Evolutionary conservation across 441 rosid genomes (phyloP).

Genomic region (Lepidium campestre): DNA sequence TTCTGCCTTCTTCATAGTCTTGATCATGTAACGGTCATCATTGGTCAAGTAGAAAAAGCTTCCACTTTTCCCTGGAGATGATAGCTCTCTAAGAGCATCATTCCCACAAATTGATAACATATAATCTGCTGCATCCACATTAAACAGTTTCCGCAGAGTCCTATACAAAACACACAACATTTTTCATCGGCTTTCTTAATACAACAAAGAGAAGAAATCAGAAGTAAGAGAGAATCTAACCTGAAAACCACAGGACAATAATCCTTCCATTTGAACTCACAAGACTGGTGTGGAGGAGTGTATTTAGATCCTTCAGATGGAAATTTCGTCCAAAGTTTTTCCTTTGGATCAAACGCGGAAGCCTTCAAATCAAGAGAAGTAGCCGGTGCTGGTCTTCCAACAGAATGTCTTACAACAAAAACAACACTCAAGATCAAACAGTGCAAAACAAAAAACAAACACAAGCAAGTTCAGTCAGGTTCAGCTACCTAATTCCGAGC

Average conservation of each 20-base stretch:
- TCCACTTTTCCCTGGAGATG: constrained; percentile 98
- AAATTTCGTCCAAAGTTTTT: constrained; percentile 95
- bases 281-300: constrained; percentile 97
- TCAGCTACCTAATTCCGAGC: constrained; percentile 77
- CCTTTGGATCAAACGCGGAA: constrained; percentile 89
- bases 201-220: background rate
- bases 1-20: constrained; percentile 98
- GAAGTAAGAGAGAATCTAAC: constrained; percentile 28
- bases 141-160: constrained; percentile 90
- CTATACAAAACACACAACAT: constrained; percentile 32
- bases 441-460: background rate
- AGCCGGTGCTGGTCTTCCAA: constrained; percentile 88
- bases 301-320: constrained; percentile 91
- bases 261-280: constrained; percentile 94
- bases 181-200: background rate
- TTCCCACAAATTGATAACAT: constrained; percentile 94
- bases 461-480: background rate
- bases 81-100: constrained; percentile 94
- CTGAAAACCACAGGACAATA: constrained; percentile 98
- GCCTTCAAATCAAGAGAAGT: constrained; percentile 80
- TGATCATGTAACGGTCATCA: constrained; percentile 95
- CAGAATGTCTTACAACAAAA: constrained; percentile 58
- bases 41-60: constrained; percentile 90
- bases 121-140: constrained; percentile 92
- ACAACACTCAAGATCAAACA: constrained; percentile 3